Conservation (phyloP, 192 early-diverging fungal genomes). For the Gigaspora rosea region DNA sequence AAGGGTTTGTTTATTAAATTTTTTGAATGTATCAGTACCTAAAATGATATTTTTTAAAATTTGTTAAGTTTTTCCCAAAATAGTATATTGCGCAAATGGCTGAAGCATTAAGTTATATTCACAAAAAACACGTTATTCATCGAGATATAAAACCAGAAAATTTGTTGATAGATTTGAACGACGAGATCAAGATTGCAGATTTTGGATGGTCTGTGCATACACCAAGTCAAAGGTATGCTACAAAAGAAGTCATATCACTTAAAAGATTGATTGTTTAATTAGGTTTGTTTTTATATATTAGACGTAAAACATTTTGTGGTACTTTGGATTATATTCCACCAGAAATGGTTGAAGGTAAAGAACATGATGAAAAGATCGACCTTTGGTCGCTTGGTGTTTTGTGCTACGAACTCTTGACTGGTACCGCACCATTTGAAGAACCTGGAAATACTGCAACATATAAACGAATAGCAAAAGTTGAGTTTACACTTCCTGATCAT, state of each 20-base stretch:
- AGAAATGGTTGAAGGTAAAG: conserved; percentile 90
- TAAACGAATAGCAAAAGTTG: conserved; percentile 78
- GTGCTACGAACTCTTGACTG: conserved; percentile 92
- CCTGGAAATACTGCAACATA: conserved; percentile 61
- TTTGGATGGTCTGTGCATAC: conserved; percentile 98
- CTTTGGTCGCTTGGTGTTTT: conserved; percentile 93
- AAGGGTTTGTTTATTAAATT: conserved; percentile 48
- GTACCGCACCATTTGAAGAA: conserved; percentile 82
- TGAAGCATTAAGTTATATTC: conserved; percentile 82
- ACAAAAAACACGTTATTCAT: conserved; percentile 61
- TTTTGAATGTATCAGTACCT: not conserved
- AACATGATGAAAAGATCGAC: conserved; percentile 82
- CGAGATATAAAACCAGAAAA: too few relatives aligned
- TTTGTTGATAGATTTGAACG: conserved; percentile 76
- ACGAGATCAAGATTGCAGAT: conserved; percentile 93
- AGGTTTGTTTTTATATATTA: not conserved
- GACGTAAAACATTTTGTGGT: conserved; percentile 85
- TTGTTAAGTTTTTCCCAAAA: not conserved
- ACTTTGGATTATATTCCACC: conserved; percentile 96
- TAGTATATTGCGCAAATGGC: conserved; percentile 78
- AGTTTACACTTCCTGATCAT: conserved; percentile 75
- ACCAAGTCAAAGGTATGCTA: conserved; percentile 58
- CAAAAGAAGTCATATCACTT: not conserved
- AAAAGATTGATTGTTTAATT: not conserved
- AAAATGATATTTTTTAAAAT: not conserved